phyloP scores from a whole-genome alignment of 1,139 yeast genomes.

The Saccharomycopsis crataegensis region DNA sequence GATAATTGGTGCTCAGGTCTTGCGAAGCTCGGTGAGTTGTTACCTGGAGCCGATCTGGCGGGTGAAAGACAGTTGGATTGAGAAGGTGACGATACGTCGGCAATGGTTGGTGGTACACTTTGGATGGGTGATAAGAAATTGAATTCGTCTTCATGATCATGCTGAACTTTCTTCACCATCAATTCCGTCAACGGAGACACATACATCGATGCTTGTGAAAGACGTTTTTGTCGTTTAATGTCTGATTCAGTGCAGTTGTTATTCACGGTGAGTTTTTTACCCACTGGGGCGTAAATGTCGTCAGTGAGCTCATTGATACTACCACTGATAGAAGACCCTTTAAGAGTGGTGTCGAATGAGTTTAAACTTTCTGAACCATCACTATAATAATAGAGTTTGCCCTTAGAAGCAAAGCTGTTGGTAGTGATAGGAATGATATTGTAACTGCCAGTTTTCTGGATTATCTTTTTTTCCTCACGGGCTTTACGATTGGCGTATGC shows the following conservation, averaged over 20 bases:
- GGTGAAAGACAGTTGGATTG: not conserved
- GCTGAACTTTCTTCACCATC: not conserved
- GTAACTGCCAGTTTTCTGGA: not conserved
- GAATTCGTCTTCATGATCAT: too few species aligned
- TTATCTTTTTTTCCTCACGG: not conserved
- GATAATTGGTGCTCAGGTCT: not conserved
- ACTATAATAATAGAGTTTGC: not conserved
- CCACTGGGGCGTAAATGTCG: slow-evolving; percentile 3
- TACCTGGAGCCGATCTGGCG: not conserved
- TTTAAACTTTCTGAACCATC: not conserved
- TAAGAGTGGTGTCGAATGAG: not conserved
- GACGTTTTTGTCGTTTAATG: not conserved
- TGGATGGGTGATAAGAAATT: not conserved
- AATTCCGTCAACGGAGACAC: slow-evolving; percentile 1
- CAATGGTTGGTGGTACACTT: not conserved
- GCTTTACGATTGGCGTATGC: not conserved
- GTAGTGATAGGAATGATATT: not conserved
- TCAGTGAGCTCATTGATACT: not conserved
- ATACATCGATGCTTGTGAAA: not conserved
- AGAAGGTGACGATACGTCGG: not conserved
- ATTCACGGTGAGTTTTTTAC: slow-evolving; percentile 1
- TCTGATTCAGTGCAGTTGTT: not conserved
- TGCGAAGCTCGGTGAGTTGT: not conserved
- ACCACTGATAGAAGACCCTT: not conserved
- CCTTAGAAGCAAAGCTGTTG: not conserved